Evolutionary conservation across 352 stramenopile genomes (phyloP).

Genomic region (Phytopythium aichiense): DNA sequence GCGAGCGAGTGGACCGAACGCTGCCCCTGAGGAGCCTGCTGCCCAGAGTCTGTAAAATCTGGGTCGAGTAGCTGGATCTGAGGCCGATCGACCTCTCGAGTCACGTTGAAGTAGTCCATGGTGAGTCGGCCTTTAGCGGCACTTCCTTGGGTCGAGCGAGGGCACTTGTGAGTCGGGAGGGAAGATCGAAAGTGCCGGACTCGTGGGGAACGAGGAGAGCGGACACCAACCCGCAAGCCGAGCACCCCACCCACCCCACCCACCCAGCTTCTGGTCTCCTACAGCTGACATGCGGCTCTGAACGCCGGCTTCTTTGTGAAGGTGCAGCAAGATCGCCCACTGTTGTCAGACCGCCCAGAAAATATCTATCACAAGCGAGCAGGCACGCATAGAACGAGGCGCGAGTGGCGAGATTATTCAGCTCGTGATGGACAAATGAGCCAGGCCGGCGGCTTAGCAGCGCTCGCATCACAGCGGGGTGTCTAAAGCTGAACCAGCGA

Average conservation of each 20-base stretch:
- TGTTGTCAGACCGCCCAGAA: not conserved
- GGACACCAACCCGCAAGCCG: not conserved
- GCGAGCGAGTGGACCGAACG: not conserved
- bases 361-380: not conserved
- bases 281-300: not conserved
- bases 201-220: not conserved
- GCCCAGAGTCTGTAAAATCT: not conserved
- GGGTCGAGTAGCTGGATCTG: conserved; percentile 4
- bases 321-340: not conserved
- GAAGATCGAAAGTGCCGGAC: not conserved
- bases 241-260: too few species aligned
- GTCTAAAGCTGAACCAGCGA: not conserved
- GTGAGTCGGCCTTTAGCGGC: not conserved
- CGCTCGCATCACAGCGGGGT: not conserved
- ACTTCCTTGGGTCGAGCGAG: not conserved
- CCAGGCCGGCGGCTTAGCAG: not conserved
- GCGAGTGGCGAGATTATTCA: not conserved
- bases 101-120: not conserved
- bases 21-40: not conserved
- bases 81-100: not conserved
- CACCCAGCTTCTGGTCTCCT: not conserved
- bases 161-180: not conserved
- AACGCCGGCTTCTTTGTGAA: not conserved
- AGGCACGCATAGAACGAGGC: not conserved
- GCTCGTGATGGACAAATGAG: not conserved